Evolutionary conservation across 345 rosid genomes (phyloP), one percentile per base, ranked within the genome.

Genomic region (Eutrema yunnanense): DNA sequence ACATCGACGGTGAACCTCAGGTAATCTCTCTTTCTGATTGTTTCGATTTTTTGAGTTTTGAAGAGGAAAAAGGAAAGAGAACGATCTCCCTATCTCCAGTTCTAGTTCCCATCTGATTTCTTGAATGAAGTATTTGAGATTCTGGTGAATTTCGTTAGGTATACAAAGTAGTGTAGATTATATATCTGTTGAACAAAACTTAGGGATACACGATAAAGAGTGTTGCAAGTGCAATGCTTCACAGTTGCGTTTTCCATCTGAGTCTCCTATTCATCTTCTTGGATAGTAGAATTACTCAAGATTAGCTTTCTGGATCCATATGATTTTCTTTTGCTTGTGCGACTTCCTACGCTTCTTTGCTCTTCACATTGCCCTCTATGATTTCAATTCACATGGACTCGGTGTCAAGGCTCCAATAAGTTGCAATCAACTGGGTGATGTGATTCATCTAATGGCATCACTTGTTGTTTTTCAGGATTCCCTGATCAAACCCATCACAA

Each of bases 1-100:
- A 85, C 82, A 66, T 95, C 8, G 99, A 95, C 75, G 99, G 99
- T 36, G 99, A 89, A 78, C 97, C 90, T 14, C 77, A 82, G 96
- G 97, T 92, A 65, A 67, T 59, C 71, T 53, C 16, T 71, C 9
- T 54, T 34, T 16, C 0, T 3, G 36, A 5, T 30, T 13, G 38
- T 37, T 68, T 68, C 1, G 50, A n/a, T 41, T 38, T 14, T 53
- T 34, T 53, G 44, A 32, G 27, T 26, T 43, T 29, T 38, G 59
- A 70, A 37, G 7, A 34, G 12, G 55, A 27, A 43, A 44, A 42
- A 13, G 26, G 30, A 30, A 53, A 53, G 7, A 9, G 37, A 65
- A 58, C 40, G 58, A 38, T 40, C 14, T 71, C 42, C 49, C 4
- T 30, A 30, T 1, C 37, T 29, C 37, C 14, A 55, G 53, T 42